Conservation (phyloP, 208 protist species). For the Acanthamoeba sp. region DNA sequence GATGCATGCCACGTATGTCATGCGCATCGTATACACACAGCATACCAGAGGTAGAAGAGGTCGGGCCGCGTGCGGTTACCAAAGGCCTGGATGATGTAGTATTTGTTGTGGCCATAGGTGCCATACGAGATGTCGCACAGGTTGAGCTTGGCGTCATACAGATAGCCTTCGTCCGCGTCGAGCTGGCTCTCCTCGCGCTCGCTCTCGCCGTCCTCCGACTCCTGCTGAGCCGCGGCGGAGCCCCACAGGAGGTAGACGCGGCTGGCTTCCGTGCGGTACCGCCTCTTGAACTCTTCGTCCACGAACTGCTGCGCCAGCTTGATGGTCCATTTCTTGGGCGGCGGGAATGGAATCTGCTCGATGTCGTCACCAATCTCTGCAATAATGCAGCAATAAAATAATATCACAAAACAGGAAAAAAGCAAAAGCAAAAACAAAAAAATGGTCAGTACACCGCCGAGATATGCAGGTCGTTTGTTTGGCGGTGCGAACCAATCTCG, state of each 20-base stretch:
- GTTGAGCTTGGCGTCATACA: conserved; percentile 27
- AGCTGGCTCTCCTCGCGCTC: neutral
- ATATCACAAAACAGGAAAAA: too few species aligned
- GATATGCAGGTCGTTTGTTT: neutral
- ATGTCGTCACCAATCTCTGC: conserved; percentile 16
- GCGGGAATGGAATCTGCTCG: conserved; percentile 21
- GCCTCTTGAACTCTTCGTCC: neutral
- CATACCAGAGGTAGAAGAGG: neutral
- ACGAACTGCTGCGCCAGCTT: neutral
- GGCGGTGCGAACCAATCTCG: neutral
- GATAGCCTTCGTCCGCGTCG: neutral
- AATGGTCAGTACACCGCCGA: neutral
- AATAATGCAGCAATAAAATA: too few species aligned
- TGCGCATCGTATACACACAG: too few species aligned
- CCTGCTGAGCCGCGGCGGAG: neutral
- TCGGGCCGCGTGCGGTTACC: neutral
- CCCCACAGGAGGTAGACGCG: conserved; percentile 4
- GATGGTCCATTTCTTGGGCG: conserved; percentile 30
- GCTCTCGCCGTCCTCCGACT: neutral
- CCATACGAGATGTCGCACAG: conserved; percentile 31
- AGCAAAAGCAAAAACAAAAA: neutral
- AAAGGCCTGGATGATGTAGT: conserved; percentile 40
- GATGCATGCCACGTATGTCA: neutral
- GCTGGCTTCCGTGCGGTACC: neutral
- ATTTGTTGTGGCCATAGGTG: conserved; percentile 30